phyloP scores from a whole-genome alignment of 2,329 filamentous ascomycete genomes.

The Dendryphion nanum region DNA sequence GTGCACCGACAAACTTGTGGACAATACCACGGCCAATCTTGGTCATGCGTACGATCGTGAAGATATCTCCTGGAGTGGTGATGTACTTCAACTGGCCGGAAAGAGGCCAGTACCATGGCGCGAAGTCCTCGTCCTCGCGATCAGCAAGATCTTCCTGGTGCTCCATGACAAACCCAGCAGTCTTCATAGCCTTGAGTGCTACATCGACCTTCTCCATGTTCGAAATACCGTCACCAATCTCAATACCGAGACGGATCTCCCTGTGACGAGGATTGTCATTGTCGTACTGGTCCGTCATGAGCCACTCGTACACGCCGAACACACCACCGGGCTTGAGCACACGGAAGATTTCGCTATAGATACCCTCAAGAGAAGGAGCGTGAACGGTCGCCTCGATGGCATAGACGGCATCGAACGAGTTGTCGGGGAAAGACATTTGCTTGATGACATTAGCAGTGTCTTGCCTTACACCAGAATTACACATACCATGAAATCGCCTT shows the following conservation, averaged over 20 bases:
- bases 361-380: constrained; percentile 83
- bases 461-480: constrained; percentile 3
- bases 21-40: constrained; percentile 72
- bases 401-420: constrained; percentile 91
- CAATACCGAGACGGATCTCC: constrained; percentile 88
- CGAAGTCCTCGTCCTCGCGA: constrained; percentile 67
- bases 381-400: constrained; percentile 97
- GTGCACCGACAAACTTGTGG: constrained; percentile 71
- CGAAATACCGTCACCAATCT: constrained; percentile 93
- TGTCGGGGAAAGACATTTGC: constrained; percentile 94
- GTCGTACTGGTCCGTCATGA: constrained; percentile 96
- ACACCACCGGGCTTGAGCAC: constrained; percentile 94
- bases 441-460: constrained; percentile 29
- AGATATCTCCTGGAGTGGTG: constrained; percentile 73
- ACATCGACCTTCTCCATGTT: constrained; percentile 93
- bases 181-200: constrained; percentile 77
- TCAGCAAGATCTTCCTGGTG: constrained; percentile 84
- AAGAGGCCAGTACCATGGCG: constrained; percentile 94
- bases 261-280: constrained; percentile 84
- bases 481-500: constrained; percentile 90
- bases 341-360: constrained; percentile 92
- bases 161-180: constrained; percentile 81
- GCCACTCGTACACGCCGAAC: constrained; percentile 98
- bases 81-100: constrained; percentile 83
- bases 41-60: constrained; percentile 87